These are phyloP conservation scores for Ganoderma lingzhi DNA, from an alignment of 1,284 basidiomycete species.

Conservation along the genomic window DNA sequence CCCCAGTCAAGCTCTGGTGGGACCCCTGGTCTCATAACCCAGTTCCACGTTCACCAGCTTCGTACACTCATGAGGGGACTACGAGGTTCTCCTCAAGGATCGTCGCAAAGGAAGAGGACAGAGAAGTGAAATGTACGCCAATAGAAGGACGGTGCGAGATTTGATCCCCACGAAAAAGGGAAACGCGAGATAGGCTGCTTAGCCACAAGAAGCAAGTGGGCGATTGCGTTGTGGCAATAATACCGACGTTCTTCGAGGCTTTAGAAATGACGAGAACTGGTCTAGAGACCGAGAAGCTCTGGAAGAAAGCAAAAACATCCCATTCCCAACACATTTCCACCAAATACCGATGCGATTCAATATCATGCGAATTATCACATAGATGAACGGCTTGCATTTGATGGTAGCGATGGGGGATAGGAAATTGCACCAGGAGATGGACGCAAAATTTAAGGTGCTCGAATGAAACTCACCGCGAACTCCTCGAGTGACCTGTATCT, in stretches of 20 bases:
- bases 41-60: too few species aligned
- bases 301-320: not conserved
- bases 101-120: not conserved
- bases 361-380: too few species aligned
- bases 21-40: too few species aligned
- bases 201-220: not conserved
- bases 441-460: not conserved
- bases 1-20: too few species aligned
- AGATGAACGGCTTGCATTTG: not conserved
- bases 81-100: not conserved
- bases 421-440: not conserved
- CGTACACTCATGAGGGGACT: not conserved
- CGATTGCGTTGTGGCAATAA: too few species aligned
- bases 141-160: not conserved
- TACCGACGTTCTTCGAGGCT: too few species aligned
- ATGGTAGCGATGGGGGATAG: not conserved
- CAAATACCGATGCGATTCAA: not conserved
- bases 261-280: not conserved
- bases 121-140: not conserved
- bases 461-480: constrained; percentile 64
- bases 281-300: not conserved
- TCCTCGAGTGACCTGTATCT: constrained; percentile 80
- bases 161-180: not conserved
- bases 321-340: not conserved
- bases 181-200: not conserved